Conservation (phyloP, 164 flowering plant genomes). For the Chimonanthus salicifolius region DNA sequence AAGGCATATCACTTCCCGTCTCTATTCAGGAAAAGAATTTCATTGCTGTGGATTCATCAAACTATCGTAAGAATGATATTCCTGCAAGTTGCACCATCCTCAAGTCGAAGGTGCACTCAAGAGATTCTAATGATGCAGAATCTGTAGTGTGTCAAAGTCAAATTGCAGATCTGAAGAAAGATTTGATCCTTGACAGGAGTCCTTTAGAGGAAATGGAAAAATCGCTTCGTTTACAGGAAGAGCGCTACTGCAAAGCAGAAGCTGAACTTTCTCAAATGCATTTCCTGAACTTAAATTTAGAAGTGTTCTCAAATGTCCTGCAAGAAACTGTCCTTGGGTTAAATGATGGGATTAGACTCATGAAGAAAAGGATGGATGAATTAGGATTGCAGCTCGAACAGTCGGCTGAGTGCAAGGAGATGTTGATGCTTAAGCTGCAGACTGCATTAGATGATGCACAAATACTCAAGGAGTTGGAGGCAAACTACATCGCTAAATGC, state of each 20-base stretch:
- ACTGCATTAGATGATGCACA: constrained; percentile 46
- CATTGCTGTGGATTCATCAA: neutral
- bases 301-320: constrained; percentile 55
- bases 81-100: constrained; percentile 1
- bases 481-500: constrained; percentile 31
- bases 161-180: constrained; percentile 14
- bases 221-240: constrained; percentile 57
- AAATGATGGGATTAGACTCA: constrained; percentile 25
- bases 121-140: constrained; percentile 18
- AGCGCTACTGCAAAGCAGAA: constrained; percentile 56
- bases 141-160: constrained; percentile 27
- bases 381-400: constrained; percentile 43
- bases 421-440: constrained; percentile 53
- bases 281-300: constrained; percentile 41
- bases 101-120: constrained; percentile 12
- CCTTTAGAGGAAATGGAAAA: constrained; percentile 45
- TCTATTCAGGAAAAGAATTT: constrained; percentile 5
- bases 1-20: neutral
- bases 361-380: constrained; percentile 36
- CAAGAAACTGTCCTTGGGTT: constrained; percentile 54
- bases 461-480: constrained; percentile 40
- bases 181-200: constrained; percentile 32
- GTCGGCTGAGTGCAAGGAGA: constrained; percentile 46
- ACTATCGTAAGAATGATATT: constrained; percentile 6
- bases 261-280: constrained; percentile 62